Base-by-base conservation (phyloP, 129 eudicot genomes). In the Lonicera japonica region DNA sequence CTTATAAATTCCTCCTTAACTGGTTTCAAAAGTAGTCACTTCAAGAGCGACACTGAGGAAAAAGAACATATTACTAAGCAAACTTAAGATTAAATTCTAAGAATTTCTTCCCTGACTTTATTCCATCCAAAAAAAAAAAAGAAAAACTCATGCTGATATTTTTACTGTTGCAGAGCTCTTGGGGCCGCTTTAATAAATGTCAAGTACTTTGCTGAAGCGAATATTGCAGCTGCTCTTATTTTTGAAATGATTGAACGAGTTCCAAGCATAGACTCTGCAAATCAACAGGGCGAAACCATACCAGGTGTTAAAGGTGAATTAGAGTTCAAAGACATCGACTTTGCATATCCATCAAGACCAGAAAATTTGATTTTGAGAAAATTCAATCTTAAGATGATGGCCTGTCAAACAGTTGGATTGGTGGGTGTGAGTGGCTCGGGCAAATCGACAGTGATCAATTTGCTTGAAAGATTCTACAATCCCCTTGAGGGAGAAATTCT, bases 391-490 rank as follows among this genome's bases (percentile, higher is more conserved):
- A 52, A 52, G 23, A 22, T 52, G 22, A 52, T 4, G 13, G 56
- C 56, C 5, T 17, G 56, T 52, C 11, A 17, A 11, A 52, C 56
- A 5, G 23, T 20, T n/a, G 56, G 56, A n/a, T 21, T 52, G 21
- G 56, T 52, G 12, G 22, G 56, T 52, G 56, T 22, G 21, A 52
- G 56, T 18, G 56, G 24, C 23, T 52, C 56, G 11, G 56, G 56
- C 22, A 52, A 52, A 22, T 52, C 56, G 22, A 52, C 56, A 52
- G 56, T 52, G 22, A 52, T 52, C 8, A n/a, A 17, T 52, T 52
- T 52, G 56, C 56, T 52, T 11, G 56, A 52, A 19, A 52, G 56
- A 52, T 52, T 52, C 23, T 52, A 52, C 17, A 22, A 52, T 52
- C 56, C 24, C 17, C 22, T 52, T 22, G 23, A 19, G 8, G 56